A percentile compares a stretch with the other conserved stretches of the same genome.
phyloP scores from a whole-genome alignment of 768 basidiomycete genomes.

The Mycena pura region DNA sequence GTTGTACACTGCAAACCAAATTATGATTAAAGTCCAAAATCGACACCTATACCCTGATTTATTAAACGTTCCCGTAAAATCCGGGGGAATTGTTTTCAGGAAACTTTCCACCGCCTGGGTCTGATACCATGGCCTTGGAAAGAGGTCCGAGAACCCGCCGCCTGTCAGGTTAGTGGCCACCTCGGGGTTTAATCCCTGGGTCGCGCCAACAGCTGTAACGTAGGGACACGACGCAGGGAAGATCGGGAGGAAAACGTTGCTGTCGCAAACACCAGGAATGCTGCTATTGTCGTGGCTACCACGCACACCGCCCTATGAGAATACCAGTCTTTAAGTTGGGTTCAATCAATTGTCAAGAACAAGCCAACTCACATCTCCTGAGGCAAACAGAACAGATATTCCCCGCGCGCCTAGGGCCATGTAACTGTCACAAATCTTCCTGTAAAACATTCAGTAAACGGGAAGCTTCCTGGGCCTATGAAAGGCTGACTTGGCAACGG shows the following conservation, averaged over 20 bases:
- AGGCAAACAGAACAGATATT: slow-evolving; percentile 34
- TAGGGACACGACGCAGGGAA: slow-evolving; percentile 54
- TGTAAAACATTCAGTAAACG: slow-evolving; percentile 1
- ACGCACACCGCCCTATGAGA: slow-evolving; percentile 5
- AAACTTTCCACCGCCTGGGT: slow-evolving; percentile 32
- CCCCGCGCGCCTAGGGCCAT: background rate
- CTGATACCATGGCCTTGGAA: slow-evolving; percentile 39
- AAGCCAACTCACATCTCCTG: background rate
- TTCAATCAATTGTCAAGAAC: background rate
- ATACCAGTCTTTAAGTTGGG: background rate
- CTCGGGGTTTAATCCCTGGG: background rate
- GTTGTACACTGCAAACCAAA: too few species aligned
- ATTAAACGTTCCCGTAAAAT: slow-evolving; percentile 18
- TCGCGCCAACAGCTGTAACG: slow-evolving; percentile 6
- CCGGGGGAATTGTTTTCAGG: slow-evolving; percentile 24
- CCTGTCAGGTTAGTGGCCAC: slow-evolving; percentile 2
- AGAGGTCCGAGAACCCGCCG: background rate
- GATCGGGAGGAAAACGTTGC: slow-evolving; percentile 37
- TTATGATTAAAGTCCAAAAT: too few species aligned
- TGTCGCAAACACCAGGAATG: background rate
- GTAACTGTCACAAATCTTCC: slow-evolving; percentile 8
- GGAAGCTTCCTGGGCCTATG: slow-evolving; percentile 1
- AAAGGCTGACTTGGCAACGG: slow-evolving; percentile 12
- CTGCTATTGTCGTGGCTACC: background rate
- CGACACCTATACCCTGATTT: too few species aligned